Conservation (phyloP, 2,329 filamentous ascomycete genomes). For the Xylaria sp. region DNA sequence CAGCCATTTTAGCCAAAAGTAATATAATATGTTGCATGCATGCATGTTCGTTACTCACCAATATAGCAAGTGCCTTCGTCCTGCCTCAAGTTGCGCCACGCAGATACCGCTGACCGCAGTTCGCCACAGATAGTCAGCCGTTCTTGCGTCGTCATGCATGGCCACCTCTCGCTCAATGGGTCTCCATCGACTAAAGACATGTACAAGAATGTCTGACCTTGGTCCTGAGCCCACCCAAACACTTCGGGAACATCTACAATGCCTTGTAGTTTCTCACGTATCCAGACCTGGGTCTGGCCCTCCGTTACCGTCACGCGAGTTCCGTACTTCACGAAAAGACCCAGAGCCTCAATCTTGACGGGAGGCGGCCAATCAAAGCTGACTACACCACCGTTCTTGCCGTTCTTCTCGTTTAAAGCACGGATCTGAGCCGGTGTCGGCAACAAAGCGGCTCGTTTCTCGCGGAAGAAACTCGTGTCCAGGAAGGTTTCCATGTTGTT, state of each 20-base stretch:
- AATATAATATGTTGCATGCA: slow-evolving; percentile 22
- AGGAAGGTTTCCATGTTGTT: slow-evolving; percentile 27
- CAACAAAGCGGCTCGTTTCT: slow-evolving; percentile 29
- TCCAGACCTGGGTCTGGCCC: slow-evolving; percentile 24
- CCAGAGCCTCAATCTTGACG: slow-evolving; percentile 28
- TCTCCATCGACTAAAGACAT: slow-evolving; percentile 26
- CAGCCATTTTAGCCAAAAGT: slow-evolving; percentile 19
- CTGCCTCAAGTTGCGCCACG: slow-evolving; percentile 30
- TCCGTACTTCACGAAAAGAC: slow-evolving; percentile 31
- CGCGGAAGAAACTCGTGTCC: slow-evolving; percentile 30
- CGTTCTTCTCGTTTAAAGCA: slow-evolving; percentile 24
- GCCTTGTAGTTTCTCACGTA: slow-evolving; percentile 27
- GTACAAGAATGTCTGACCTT: slow-evolving; percentile 27
- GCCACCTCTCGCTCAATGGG: slow-evolving; percentile 26
- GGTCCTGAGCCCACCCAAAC: slow-evolving; percentile 30
- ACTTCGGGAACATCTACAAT: slow-evolving; percentile 25
- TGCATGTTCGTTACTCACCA: slow-evolving; percentile 20
- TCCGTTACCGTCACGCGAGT: slow-evolving; percentile 25
- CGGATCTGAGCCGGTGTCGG: slow-evolving; percentile 30
- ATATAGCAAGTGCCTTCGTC: slow-evolving; percentile 23
- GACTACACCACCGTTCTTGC: slow-evolving; percentile 5
- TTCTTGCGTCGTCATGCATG: slow-evolving; percentile 22
- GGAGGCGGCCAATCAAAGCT: slow-evolving; percentile 30
- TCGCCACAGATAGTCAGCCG: slow-evolving; percentile 19
- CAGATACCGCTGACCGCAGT: slow-evolving; percentile 23